Evolutionary conservation across 768 basidiomycete species (phyloP).

Genomic region (Boletus reticuloceps): DNA sequence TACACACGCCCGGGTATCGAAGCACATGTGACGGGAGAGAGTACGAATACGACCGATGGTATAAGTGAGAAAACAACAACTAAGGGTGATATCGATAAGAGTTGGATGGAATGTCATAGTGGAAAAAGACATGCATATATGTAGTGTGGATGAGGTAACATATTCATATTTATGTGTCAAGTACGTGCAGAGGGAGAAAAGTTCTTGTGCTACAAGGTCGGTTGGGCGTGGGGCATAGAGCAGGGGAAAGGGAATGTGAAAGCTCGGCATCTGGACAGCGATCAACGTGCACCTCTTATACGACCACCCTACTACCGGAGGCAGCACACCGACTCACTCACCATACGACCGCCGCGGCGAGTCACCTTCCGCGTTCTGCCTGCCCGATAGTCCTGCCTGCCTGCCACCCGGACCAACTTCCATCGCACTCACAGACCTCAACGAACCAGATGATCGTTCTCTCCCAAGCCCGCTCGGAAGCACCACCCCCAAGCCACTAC

Average conservation of each 20-base stretch:
- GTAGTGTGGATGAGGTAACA: conserved; percentile 6
- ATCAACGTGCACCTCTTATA: too few relatives aligned
- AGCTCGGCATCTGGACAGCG: too few relatives aligned
- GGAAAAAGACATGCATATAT: background rate
- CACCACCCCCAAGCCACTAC: conserved; percentile 6
- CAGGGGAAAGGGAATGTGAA: background rate
- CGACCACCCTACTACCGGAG: too few relatives aligned
- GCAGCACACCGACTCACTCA: conserved; percentile 1
- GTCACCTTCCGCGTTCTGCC: conserved; percentile 35
- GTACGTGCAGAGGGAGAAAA: conserved; percentile 3
- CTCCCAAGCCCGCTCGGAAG: conserved; percentile 18
- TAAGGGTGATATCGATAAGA: background rate
- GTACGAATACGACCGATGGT: too few relatives aligned
- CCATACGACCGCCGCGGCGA: conserved; percentile 6
- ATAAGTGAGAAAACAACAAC: background rate
- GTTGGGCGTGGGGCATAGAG: background rate
- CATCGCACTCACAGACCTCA: conserved; percentile 28
- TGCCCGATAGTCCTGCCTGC: conserved; percentile 38
- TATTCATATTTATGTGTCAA: background rate
- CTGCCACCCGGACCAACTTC: conserved; percentile 22
- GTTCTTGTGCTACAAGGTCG: conserved; percentile 12
- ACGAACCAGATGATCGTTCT: conserved; percentile 29
- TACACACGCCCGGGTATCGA: background rate
- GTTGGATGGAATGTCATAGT: too few relatives aligned
- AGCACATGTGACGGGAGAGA: background rate